Conservation (phyloP, 1,139 yeast species). For the Kluyveromyces marxianus region DNA sequence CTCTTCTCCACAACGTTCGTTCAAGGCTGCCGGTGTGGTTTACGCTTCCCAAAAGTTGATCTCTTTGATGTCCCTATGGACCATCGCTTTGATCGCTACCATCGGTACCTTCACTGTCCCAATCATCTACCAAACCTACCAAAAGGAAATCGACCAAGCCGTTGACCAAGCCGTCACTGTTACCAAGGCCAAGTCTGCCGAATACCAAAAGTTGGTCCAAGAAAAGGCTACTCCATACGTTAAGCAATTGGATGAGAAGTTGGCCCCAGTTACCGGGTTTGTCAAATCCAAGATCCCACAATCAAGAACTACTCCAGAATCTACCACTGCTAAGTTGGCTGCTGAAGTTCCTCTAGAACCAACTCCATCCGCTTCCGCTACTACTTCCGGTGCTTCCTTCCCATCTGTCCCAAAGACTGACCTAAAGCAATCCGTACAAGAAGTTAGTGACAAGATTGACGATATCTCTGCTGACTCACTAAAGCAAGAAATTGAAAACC, state of each 20-base stretch:
- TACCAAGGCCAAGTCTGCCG: conserved; percentile 50
- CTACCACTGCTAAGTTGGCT: conserved; percentile 30
- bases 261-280: conserved; percentile 58
- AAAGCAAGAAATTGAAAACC: conserved; percentile 27
- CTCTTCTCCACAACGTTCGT: conserved; percentile 42
- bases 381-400: conserved; percentile 32
- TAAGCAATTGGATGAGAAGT: conserved; percentile 42
- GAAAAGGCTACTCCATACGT: conserved; percentile 43
- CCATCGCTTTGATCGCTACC: conserved; percentile 50
- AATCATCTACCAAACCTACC: conserved; percentile 61
- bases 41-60: conserved; percentile 67
- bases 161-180: conserved; percentile 49
- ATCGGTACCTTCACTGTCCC: conserved; percentile 70
- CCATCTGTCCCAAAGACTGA: conserved; percentile 39
- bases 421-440: conserved; percentile 6
- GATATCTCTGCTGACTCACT: conserved; percentile 23
- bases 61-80: conserved; percentile 67
- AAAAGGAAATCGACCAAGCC: conserved; percentile 73
- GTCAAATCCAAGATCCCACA: conserved; percentile 46
- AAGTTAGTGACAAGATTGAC: conserved; percentile 4
- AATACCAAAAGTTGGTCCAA: conserved; percentile 44
- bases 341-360: conserved; percentile 21
- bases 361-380: conserved; percentile 14
- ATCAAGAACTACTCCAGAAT: conserved; percentile 52
- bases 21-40: conserved; percentile 61